A percentile compares a stretch with the other conserved stretches of the same genome.
Conservation (phyloP, 2,329 filamentous ascomycete species). For the Diaporthe nobilis region DNA sequence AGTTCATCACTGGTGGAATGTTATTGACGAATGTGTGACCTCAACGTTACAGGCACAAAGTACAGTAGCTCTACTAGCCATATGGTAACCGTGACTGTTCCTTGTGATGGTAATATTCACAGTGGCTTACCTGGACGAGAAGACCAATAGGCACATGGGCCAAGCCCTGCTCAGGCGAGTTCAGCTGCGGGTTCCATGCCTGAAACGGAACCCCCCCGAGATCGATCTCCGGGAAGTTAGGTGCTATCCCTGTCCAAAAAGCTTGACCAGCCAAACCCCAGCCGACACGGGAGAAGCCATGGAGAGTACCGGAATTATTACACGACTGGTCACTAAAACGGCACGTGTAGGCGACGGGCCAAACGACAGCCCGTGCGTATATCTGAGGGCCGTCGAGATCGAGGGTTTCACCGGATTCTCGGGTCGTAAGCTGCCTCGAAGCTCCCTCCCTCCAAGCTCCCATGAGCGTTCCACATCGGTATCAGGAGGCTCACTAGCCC, state of each 20-base stretch:
- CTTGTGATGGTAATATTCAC: neutral
- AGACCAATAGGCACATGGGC: neutral
- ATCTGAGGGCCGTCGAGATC: constrained; percentile 11
- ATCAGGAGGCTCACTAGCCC: constrained; percentile 29
- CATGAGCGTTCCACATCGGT: constrained; percentile 18
- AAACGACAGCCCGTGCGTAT: neutral
- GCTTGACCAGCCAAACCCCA: constrained; percentile 3
- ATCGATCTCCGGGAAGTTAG: constrained; percentile 2
- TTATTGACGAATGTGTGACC: neutral
- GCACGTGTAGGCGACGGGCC: neutral
- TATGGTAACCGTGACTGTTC: neutral
- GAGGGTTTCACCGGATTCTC: constrained; percentile 9
- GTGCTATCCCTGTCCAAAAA: constrained; percentile 24
- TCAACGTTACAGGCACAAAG: constrained; percentile 3
- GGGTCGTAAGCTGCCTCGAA: constrained; percentile 12
- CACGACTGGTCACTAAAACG: neutral
- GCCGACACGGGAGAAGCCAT: neutral
- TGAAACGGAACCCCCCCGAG: neutral
- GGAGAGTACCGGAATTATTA: neutral
- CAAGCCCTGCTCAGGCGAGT: neutral
- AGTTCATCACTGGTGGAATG: neutral
- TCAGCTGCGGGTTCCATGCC: neutral
- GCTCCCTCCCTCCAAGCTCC: constrained; percentile 19
- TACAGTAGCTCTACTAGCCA: neutral
- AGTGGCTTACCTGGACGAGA: neutral